Conservation (phyloP, 495 filamentous ascomycete species). For the Xanthoparmelia taractica region DNA sequence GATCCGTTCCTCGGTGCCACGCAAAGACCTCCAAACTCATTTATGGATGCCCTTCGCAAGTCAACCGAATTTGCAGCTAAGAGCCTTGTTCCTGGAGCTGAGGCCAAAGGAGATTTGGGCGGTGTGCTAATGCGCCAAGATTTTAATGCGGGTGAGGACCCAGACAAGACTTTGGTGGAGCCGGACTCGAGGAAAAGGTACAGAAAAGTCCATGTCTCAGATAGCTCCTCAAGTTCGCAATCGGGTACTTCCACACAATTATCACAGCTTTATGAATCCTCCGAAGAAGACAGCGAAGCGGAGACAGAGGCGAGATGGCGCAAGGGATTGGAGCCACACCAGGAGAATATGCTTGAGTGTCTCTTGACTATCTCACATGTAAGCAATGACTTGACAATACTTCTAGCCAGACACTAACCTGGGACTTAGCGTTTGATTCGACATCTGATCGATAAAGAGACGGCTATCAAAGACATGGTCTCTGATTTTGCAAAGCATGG, state of each 20-base stretch:
- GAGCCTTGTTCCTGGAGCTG: not conserved
- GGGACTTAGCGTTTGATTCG: constrained; percentile 12
- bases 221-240: constrained; percentile 2
- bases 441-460: constrained; percentile 17
- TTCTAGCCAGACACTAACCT: not conserved
- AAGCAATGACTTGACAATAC: not conserved
- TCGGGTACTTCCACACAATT: not conserved
- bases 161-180: constrained; percentile 17
- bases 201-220: not conserved
- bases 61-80: not conserved
- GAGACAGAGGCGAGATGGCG: constrained; percentile 6
- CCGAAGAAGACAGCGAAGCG: not conserved
- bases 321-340: constrained; percentile 14
- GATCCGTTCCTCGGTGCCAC: constrained; percentile 20
- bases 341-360: constrained; percentile 12
- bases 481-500: constrained; percentile 7
- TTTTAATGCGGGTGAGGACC: constrained; percentile 1
- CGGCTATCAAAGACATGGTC: constrained; percentile 14
- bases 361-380: constrained; percentile 18
- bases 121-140: not conserved
- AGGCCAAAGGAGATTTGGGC: not conserved
- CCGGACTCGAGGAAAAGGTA: not conserved
- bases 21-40: constrained; percentile 4
- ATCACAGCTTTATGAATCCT: not conserved
- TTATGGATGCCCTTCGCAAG: constrained; percentile 20